Conservation (phyloP, 1,284 basidiomycete genomes). For the Apiotrichum siamense region DNA sequence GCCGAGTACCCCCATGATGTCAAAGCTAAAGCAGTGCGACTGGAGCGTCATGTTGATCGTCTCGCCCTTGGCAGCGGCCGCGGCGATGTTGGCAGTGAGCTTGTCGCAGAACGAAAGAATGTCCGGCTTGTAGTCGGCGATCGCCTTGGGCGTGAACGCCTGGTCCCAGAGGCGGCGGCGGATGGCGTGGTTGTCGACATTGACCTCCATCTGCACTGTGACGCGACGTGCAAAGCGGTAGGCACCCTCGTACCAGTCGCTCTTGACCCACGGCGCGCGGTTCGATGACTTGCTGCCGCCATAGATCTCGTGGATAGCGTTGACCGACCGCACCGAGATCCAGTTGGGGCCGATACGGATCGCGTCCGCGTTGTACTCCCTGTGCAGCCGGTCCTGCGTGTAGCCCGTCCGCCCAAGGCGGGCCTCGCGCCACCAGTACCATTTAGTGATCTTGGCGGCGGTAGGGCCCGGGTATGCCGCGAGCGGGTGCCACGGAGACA, state of each 20-base stretch:
- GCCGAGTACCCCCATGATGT: conserved; percentile 37
- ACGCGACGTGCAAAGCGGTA: background rate
- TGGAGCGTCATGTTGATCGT: conserved; percentile 6
- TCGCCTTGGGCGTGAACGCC: conserved; percentile 4
- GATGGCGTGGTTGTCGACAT: background rate
- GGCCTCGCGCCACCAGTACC: conserved; percentile 7
- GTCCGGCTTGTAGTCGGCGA: conserved; percentile 9
- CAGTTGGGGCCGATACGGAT: conserved; percentile 86
- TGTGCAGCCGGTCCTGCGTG: conserved; percentile 7
- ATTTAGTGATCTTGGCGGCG: conserved; percentile 5
- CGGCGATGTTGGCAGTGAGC: conserved; percentile 4
- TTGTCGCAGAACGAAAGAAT: conserved; percentile 7
- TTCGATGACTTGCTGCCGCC: conserved; percentile 55
- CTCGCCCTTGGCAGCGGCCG: background rate
- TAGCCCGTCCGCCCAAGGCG: conserved; percentile 7
- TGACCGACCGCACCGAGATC: conserved; percentile 71
- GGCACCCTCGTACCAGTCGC: conserved; percentile 11
- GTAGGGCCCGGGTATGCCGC: conserved; percentile 5
- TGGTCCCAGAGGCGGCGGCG: conserved; percentile 11
- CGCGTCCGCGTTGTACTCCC: conserved; percentile 41
- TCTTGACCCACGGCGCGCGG: conserved; percentile 3
- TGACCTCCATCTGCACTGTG: conserved; percentile 4
- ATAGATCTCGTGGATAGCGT: conserved; percentile 64
- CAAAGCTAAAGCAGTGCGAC: conserved; percentile 74
- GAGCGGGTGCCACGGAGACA: conserved; percentile 11